These are phyloP conservation scores for Nitzschia inconspicua DNA, from an alignment of 108 stramenopile genomes.

Conservation along the genomic window DNA sequence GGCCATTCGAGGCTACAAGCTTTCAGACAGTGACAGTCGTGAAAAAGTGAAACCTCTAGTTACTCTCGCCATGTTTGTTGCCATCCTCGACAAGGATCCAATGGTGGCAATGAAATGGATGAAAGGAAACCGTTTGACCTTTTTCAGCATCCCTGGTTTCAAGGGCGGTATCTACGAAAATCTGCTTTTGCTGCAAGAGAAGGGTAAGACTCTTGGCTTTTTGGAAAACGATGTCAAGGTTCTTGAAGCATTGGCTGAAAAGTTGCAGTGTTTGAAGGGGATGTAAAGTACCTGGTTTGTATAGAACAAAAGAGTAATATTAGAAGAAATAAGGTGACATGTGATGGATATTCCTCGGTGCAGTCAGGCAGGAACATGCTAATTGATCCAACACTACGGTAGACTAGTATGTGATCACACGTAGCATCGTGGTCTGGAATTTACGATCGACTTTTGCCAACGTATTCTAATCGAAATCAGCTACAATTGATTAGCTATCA, in stretches of 20 bases:
- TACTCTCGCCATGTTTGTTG: constrained; percentile 15
- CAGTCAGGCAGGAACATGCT: too few species aligned
- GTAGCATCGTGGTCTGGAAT: too few species aligned
- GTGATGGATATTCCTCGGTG: too few species aligned
- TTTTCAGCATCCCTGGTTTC: constrained; percentile 26
- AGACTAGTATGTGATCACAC: too few species aligned
- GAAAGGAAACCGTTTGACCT: constrained; percentile 23
- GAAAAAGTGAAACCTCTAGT: background rate
- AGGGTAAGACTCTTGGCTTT: background rate
- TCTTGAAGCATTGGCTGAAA: constrained; percentile 1
- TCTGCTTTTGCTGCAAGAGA: background rate
- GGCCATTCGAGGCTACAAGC: background rate
- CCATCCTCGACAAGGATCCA: constrained; percentile 20
- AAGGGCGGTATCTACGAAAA: constrained; percentile 16
- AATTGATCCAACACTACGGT: too few species aligned
- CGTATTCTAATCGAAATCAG: background rate
- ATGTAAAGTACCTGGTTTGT: too few species aligned
- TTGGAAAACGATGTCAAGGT: background rate
- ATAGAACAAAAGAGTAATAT: too few species aligned
- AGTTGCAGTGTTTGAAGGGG: constrained; percentile 9
- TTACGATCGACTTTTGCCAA: too few species aligned
- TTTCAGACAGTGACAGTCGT: too few species aligned
- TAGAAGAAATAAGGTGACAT: too few species aligned
- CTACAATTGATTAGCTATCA: background rate
- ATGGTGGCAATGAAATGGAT: constrained; percentile 14